Percentiles rank a stretch among this genome's conserved stretches.
These are phyloP conservation scores for Tulasnella sp. DNA, from an alignment of 768 basidiomycete species.

Conservation along the genomic window DNA sequence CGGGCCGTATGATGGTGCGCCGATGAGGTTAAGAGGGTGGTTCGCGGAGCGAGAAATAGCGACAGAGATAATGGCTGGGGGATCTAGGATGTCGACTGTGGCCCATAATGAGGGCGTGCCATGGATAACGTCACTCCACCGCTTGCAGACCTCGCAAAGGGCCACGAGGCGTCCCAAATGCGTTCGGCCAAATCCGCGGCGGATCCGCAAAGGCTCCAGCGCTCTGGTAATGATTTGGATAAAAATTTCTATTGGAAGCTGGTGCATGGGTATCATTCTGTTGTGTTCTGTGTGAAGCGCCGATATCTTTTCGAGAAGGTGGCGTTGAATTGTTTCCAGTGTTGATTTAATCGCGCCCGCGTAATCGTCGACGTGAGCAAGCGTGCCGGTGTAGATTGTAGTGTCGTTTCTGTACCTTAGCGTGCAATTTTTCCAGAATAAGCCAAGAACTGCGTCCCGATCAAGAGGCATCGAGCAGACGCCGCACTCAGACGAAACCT, in stretches of 20 bases:
- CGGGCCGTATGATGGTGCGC: too few species aligned
- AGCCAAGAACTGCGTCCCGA: neutral
- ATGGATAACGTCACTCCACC: neutral
- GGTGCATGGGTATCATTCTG: neutral
- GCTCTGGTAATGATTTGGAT: neutral
- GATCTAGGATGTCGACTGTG: neutral
- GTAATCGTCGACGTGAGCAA: neutral
- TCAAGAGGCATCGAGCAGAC: neutral
- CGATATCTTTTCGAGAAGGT: neutral
- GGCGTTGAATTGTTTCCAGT: neutral
- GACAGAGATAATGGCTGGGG: neutral
- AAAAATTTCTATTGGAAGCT: neutral
- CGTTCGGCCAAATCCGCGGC: neutral
- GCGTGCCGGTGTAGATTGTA: neutral
- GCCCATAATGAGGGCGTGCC: neutral
- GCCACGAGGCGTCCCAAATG: too few species aligned
- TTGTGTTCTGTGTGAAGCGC: neutral
- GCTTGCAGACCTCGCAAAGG: neutral
- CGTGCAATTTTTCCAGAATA: neutral
- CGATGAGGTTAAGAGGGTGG: neutral
- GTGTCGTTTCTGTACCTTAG: neutral
- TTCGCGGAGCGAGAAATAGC: neutral
- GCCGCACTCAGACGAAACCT: neutral
- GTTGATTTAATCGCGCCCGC: neutral
- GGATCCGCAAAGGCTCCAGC: neutral